Evolutionary conservation across 106 monocot species (phyloP), one percentile per base, ranked within the genome.

Genomic region (Platanthera guangdongensis): DNA sequence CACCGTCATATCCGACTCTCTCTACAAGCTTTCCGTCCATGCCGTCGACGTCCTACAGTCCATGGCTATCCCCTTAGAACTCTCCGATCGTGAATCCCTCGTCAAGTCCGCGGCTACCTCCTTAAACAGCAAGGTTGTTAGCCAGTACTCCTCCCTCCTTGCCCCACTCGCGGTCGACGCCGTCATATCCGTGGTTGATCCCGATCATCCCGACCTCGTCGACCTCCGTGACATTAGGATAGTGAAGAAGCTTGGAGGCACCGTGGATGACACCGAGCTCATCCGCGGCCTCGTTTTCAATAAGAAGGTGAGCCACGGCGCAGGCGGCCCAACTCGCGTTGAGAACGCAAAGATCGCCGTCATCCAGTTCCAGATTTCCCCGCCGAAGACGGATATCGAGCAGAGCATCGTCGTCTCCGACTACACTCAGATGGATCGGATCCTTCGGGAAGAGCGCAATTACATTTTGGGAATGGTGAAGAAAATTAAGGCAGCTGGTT

Each of bases 341-440:
- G 93, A 93, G 78, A 96, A 93, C 30, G 93, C 95, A 0, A 96
- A 93, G 82, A 93, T 96, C 48, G 92, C 90, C 0, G 95, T 96
- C 16, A 93, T 96, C 50, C 95, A 96, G 65, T 96, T 96, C 81
- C 95, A 93, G 82, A 90, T 93, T 73, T 96, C 95, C 0, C 95
- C 95, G 0, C 95, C 95, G 10, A 96, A 96, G 75, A 96, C 95
- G 3, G 93, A 96, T 60, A 96, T 96, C 51, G 95, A 96, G 80
- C 95, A 95, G 83, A 90, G 92, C 73, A 90, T 95, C 11, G 80
- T 95, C 4, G 88, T 95, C 39, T 95, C 95, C 0, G 95, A 95
- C 51, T 95, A 95, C 73, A 85, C 85, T 16, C 95, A 95, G 71
- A 95, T 95, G 95, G 95, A 95, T 52, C 81, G 95, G 59, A 95